Evolutionary conservation across 2,329 filamentous ascomycete species (phyloP), one percentile per base, ranked within the genome.

Genomic region (Fusarium sp.): DNA sequence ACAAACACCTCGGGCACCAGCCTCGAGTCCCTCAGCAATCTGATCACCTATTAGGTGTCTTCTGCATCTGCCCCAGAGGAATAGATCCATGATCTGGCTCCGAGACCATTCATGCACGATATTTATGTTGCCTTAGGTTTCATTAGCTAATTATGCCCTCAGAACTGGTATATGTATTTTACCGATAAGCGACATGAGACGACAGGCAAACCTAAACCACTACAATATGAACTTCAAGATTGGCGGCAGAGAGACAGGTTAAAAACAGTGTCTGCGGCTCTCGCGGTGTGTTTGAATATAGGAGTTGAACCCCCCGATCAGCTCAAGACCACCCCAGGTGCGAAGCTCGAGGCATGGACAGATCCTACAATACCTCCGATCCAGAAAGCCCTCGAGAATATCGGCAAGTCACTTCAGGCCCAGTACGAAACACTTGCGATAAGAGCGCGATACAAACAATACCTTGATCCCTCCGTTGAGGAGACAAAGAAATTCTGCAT

Each of bases 101-200:
- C 20, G 20, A 22, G 26, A 50, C 28, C 33, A 54, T 54, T 39
- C n/a, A 28, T 47, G 48, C 42, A 44, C 53, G 36, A 41, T 26
- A 60, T 61, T 38, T 35, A 48, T 30, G 33, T 31, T 24, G 18
- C 31, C 30, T 39, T 30, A 28, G 44, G 20, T 33, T 24, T 36
- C 42, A 33, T 22, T 51, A 41, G 51, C 77, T 78, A 67, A 77
- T 38, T 22, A 24, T 54, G 33, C 33, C 18, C 55, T 44, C 82
- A 97, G 93, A 97, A 94, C 75, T 99, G 97, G 90, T 98, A 97
- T 86, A 98, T 98, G 95, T 99, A 99, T 84, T 99, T 93, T 82
- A 98, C 95, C 72, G 96, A 99, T 83, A 98, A 98, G 83, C 92
- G 95, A 59, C 96, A 99, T 83, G 96, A 98, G 81, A 96, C 94